Percentiles rank a stretch among this genome's conserved stretches.
phyloP scores from a whole-genome alignment of 1,139 yeast genomes.

The Magnusiomyces paraingens region DNA sequence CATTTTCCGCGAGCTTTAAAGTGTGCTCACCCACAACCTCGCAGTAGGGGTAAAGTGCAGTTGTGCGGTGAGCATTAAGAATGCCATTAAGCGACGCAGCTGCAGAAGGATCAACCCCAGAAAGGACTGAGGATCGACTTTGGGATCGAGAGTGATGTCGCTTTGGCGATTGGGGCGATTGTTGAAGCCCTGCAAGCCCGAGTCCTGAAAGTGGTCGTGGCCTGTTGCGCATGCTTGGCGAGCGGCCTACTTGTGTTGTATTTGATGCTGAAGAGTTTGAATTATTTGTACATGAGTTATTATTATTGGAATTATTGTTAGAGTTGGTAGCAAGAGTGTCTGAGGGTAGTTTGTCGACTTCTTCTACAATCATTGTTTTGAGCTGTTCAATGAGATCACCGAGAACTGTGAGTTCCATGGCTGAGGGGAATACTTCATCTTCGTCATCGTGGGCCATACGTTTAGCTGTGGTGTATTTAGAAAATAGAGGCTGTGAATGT shows the following conservation, averaged over 20 bases:
- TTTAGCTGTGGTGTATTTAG: neutral
- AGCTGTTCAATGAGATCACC: conserved; percentile 9
- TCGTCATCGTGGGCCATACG: neutral
- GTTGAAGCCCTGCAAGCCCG: neutral
- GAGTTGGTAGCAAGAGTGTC: too few species aligned
- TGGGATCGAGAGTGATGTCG: neutral
- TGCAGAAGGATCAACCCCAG: neutral
- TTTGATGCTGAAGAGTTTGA: neutral
- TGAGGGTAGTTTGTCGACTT: neutral
- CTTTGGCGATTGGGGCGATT: neutral
- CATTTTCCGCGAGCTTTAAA: conserved; percentile 11
- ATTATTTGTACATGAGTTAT: too few species aligned
- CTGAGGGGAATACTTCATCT: conserved; percentile 13
- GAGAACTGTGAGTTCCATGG: conserved; percentile 10
- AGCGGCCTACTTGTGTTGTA: neutral
- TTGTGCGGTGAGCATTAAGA: neutral
- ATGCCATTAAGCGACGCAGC: neutral
- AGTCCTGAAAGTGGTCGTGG: conserved; percentile 5
- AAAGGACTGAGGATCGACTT: conserved; percentile 1
- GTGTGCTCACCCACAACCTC: conserved; percentile 15
- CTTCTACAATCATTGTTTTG: conserved; percentile 1
- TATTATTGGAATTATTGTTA: too few species aligned
- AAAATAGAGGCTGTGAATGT: too few species aligned
- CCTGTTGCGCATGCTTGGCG: neutral
- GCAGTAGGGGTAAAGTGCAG: conserved; percentile 1